Conservation (phyloP, 768 basidiomycete genomes). For the Lyophyllum semitale region DNA sequence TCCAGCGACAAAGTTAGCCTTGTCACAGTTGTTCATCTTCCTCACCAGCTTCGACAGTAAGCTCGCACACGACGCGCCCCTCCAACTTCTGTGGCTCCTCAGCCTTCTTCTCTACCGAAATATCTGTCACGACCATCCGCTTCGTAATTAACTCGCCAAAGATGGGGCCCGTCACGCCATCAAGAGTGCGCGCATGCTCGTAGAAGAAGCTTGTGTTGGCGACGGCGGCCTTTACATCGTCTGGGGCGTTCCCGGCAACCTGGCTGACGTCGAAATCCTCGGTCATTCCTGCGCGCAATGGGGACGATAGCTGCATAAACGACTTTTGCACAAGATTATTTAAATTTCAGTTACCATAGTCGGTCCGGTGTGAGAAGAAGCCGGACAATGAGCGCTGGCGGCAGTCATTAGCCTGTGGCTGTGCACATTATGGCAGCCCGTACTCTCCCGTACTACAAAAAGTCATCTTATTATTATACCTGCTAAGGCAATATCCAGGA, state of each 20-base stretch:
- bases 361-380: constrained; percentile 11
- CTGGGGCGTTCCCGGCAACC: constrained; percentile 30
- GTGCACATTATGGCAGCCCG: too few species aligned
- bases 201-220: constrained; percentile 19
- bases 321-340: not conserved
- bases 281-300: constrained; percentile 2
- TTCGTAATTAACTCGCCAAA: constrained; percentile 19
- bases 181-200: constrained; percentile 1
- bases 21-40: too few species aligned
- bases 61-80: constrained; percentile 46
- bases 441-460: too few species aligned
- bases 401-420: too few species aligned
- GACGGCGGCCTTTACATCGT: constrained; percentile 29
- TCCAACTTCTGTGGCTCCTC: constrained; percentile 48
- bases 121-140: constrained; percentile 35
- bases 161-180: constrained; percentile 12
- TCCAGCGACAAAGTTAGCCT: too few species aligned
- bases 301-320: not conserved
- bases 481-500: not conserved
- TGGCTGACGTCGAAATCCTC: constrained; percentile 19
- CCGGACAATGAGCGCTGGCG: constrained; percentile 4
- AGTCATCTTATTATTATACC: too few species aligned
- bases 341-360: constrained; percentile 4
- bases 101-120: constrained; percentile 41
- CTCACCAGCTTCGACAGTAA: constrained; percentile 45